Percentiles rank a stretch among this genome's conserved stretches.
Conservation (phyloP, 768 basidiomycete genomes). For the Calocybe gangraenosa region DNA sequence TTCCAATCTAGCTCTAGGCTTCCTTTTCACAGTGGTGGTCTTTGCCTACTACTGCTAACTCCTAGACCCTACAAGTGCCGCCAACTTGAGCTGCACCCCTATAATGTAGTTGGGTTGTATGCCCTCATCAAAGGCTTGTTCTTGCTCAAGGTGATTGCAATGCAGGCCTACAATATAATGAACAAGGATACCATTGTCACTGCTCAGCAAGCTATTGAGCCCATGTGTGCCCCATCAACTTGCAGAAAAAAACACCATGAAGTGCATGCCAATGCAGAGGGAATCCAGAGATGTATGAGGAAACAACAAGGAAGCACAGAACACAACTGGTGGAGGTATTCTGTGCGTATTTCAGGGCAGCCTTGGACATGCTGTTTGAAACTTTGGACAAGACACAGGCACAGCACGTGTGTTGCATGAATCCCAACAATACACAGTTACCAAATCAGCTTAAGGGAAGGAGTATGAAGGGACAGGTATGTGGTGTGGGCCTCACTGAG, state of each 20-base stretch:
- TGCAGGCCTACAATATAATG: conserved; percentile 76
- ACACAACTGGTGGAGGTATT: conserved; percentile 28
- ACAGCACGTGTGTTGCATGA: conserved; percentile 92
- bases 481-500: conserved; percentile 77
- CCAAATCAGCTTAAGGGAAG: conserved; percentile 93
- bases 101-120: conserved; percentile 52
- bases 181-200: conserved; percentile 95
- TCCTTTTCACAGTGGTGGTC: conserved; percentile 60
- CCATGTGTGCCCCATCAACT: conserved; percentile 90
- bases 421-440: conserved; percentile 92
- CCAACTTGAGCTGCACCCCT: conserved; percentile 48
- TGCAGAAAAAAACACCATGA: conserved; percentile 73
- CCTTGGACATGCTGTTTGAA: conserved; percentile 81
- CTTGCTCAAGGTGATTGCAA: conserved; percentile 83
- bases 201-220: conserved; percentile 90
- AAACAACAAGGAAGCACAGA: conserved; percentile 49
- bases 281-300: conserved; percentile 42
- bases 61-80: conserved; percentile 59
- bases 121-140: conserved; percentile 92
- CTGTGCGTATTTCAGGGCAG: conserved; percentile 81
- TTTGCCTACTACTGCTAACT: conserved; percentile 75
- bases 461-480: conserved; percentile 88
- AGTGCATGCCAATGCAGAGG: conserved; percentile 52
- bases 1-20: conserved; percentile 50
- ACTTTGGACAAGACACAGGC: conserved; percentile 86